Percentiles rank a stretch among this genome's conserved stretches.
Evolutionary conservation across 2,329 filamentous ascomycete species (phyloP).

Genomic region (Penicillium polonicum): DNA sequence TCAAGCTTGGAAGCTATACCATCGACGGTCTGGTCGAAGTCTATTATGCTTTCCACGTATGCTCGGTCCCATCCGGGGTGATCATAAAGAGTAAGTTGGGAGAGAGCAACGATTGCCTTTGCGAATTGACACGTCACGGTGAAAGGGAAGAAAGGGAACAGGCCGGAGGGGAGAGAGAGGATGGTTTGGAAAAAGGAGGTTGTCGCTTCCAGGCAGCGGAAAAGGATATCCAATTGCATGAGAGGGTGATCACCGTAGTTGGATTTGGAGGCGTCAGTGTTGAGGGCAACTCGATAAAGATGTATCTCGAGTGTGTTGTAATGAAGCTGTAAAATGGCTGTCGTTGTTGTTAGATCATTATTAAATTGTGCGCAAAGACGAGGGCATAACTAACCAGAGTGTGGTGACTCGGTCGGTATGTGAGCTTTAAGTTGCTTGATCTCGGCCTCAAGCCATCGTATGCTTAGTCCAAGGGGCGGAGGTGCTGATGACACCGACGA

Average conservation of each 20-base stretch:
- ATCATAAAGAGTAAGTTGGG: constrained; percentile 27
- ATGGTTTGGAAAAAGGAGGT: constrained; percentile 53
- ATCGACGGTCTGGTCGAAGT: constrained; percentile 22
- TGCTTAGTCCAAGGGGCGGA: constrained; percentile 25
- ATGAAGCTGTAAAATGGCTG: constrained; percentile 28
- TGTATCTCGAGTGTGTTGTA: constrained; percentile 28
- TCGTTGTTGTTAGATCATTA: neutral
- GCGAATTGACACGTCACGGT: constrained; percentile 49
- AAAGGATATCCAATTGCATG: constrained; percentile 52
- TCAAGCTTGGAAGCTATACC: constrained; percentile 18
- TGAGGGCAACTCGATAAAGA: constrained; percentile 27
- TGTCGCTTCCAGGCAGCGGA: constrained; percentile 50
- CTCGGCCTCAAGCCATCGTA: constrained; percentile 49
- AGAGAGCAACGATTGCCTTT: constrained; percentile 39
- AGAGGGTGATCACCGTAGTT: constrained; percentile 37
- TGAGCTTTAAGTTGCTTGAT: constrained; percentile 29
- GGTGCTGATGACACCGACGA: constrained; percentile 15
- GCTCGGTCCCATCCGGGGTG: constrained; percentile 26
- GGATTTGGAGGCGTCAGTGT: constrained; percentile 41
- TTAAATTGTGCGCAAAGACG: neutral
- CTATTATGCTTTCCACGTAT: constrained; percentile 22
- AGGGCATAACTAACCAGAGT: constrained; percentile 14
- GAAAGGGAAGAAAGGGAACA: constrained; percentile 51
- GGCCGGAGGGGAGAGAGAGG: constrained; percentile 44
- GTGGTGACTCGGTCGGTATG: constrained; percentile 4